Conservation (phyloP, 1,284 basidiomycete species). For the Tremellales sp. region DNA sequence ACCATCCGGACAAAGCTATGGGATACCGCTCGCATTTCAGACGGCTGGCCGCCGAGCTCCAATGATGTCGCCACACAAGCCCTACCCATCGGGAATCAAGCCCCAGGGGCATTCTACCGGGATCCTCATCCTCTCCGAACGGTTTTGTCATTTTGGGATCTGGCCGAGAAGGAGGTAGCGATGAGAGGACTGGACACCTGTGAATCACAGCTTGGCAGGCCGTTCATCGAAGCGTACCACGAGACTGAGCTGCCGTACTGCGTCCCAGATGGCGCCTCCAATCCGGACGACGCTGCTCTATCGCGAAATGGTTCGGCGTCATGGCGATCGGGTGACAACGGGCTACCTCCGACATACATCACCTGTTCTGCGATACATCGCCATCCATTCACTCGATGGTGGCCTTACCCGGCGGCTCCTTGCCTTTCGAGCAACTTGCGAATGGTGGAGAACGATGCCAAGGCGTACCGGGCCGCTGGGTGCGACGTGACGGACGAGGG, state of each 20-base stretch:
- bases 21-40: too few species aligned
- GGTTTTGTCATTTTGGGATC: constrained; percentile 28
- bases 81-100: constrained; percentile 3
- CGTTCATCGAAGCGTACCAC: constrained; percentile 31
- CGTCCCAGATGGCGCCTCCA: constrained; percentile 5
- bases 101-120: constrained; percentile 32
- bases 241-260: constrained; percentile 20
- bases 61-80: neutral
- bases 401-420: constrained; percentile 39
- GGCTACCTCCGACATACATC: constrained; percentile 11
- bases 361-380: constrained; percentile 31
- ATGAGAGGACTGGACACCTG: constrained; percentile 33
- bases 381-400: constrained; percentile 30
- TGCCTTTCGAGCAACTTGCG: constrained; percentile 33
- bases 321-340: neutral
- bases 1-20: too few species aligned
- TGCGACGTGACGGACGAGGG: constrained; percentile 30
- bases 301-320: constrained; percentile 2
- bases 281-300: neutral
- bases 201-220: constrained; percentile 25
- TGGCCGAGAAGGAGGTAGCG: constrained; percentile 37
- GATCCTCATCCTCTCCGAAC: constrained; percentile 34
- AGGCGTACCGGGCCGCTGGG: constrained; percentile 13
- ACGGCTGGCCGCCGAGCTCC: too few species aligned
- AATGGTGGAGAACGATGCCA: constrained; percentile 11